Percentiles rank a stretch among this genome's conserved stretches.
phyloP scores from a whole-genome alignment of 1,284 basidiomycete genomes.

The Pterulicium gracile region DNA sequence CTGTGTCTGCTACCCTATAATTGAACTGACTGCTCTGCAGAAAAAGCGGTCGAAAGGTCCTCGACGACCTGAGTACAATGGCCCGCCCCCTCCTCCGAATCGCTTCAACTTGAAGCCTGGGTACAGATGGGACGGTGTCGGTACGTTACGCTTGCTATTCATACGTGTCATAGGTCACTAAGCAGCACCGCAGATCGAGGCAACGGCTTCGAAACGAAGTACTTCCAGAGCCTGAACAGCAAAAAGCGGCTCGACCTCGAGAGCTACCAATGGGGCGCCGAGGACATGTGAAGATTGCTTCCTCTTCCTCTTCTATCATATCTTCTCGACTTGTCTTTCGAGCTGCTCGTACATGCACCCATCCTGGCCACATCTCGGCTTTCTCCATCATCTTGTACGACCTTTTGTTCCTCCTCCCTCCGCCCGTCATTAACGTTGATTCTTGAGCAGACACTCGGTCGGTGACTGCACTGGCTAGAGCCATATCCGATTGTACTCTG shows the following conservation, averaged over 20 bases:
- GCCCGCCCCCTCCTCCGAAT: conserved; percentile 86
- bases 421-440: no score
- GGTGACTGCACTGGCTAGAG: no score
- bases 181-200: conserved; percentile 64
- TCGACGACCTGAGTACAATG: conserved; percentile 75
- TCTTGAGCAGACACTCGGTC: no score
- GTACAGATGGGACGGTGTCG: conserved; percentile 94
- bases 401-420: no score
- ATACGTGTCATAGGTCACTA: background rate
- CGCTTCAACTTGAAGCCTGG: conserved; percentile 92
- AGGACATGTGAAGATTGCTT: conserved; percentile 81
- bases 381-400: no score
- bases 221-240: conserved; percentile 76
- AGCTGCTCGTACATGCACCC: no score
- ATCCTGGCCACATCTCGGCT: no score
- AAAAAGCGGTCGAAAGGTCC: conserved; percentile 70
- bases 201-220: conserved; percentile 91
- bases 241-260: conserved; percentile 58
- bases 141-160: conserved; percentile 33
- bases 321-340: no score
- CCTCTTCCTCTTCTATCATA: no score
- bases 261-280: conserved; percentile 76
- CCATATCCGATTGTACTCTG: no score
- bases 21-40: conserved; percentile 22
- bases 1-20: conserved; percentile 2